Evolutionary conservation across 306 rosid genomes (phyloP).

Genomic region (Senna tora): DNA sequence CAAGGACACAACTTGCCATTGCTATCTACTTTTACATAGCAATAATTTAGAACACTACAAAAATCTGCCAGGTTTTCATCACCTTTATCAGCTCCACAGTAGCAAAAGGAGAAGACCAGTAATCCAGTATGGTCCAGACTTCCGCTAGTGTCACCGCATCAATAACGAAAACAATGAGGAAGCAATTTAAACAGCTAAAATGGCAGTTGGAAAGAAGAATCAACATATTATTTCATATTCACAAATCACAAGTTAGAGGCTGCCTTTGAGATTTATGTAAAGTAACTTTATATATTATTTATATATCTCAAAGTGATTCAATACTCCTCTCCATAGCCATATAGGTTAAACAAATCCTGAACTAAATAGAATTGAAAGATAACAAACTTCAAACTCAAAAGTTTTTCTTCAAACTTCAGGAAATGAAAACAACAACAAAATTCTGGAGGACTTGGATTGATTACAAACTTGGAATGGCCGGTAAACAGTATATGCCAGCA

Average conservation of each 20-base stretch:
- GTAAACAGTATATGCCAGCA: neutral
- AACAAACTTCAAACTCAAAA: neutral
- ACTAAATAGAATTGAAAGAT: conserved; percentile 15
- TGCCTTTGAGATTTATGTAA: too few species aligned
- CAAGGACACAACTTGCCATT: conserved; percentile 8
- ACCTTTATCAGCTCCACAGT: conserved; percentile 18
- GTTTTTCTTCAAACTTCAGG: neutral
- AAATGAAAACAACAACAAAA: conserved; percentile 16
- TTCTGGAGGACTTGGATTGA: neutral
- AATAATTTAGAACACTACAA: conserved; percentile 1
- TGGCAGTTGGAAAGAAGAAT: conserved; percentile 24
- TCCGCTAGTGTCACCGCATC: neutral
- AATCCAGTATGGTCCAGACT: neutral
- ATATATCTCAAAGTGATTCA: too few species aligned
- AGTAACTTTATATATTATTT: too few species aligned
- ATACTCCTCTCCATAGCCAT: too few species aligned
- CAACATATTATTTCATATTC: neutral
- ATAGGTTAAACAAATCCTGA: neutral
- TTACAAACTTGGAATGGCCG: neutral
- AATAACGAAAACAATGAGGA: conserved; percentile 4
- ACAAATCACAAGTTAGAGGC: too few species aligned
- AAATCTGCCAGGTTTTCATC: conserved; percentile 11
- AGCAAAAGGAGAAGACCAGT: neutral
- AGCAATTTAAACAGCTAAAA: conserved; percentile 4
- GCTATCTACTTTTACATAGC: neutral